Percentiles rank a stretch among this genome's conserved stretches.
Conservation (phyloP, 371 early-diverging fungal genomes). For the Dichotomocladium elegans region DNA sequence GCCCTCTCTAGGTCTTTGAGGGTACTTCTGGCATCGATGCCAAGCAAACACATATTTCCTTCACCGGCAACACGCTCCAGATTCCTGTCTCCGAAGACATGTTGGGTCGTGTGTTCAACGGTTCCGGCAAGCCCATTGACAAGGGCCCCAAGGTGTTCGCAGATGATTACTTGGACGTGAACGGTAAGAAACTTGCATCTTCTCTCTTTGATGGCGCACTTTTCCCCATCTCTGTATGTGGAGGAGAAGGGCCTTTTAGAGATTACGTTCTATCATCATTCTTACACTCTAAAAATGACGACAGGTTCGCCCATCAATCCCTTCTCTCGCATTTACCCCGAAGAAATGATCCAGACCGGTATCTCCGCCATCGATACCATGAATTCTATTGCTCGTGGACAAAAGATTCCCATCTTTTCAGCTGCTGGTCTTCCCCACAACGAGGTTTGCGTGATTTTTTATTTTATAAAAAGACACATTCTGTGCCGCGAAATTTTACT, state of each 20-base stretch:
- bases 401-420: conserved; percentile 99
- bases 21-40: conserved; percentile 99
- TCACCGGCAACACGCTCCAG: conserved; percentile 97
- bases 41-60: conserved; percentile 95
- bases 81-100: conserved; percentile 99
- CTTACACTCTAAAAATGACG: too few relatives aligned
- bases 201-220: too few relatives aligned
- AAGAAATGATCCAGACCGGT: conserved; percentile 99
- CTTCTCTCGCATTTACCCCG: conserved; percentile 98
- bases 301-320: conserved; percentile 99
- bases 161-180: conserved; percentile 98
- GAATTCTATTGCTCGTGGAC: conserved; percentile 99
- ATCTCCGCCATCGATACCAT: conserved; percentile 99
- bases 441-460: conserved; percentile 64
- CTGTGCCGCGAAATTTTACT: neutral
- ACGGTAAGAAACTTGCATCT: too few relatives aligned
- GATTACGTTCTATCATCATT: too few relatives aligned
- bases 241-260: too few relatives aligned
- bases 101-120: conserved; percentile 99
- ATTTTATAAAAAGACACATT: neutral
- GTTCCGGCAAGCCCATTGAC: conserved; percentile 99
- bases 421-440: conserved; percentile 99
- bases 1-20: conserved; percentile 87
- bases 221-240: neutral
- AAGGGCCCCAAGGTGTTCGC: conserved; percentile 99